Evolutionary conservation across 2,329 filamentous ascomycete genomes (phyloP), one percentile per base, ranked within the genome.

Genomic region (Colletotrichum sansevieriae): DNA sequence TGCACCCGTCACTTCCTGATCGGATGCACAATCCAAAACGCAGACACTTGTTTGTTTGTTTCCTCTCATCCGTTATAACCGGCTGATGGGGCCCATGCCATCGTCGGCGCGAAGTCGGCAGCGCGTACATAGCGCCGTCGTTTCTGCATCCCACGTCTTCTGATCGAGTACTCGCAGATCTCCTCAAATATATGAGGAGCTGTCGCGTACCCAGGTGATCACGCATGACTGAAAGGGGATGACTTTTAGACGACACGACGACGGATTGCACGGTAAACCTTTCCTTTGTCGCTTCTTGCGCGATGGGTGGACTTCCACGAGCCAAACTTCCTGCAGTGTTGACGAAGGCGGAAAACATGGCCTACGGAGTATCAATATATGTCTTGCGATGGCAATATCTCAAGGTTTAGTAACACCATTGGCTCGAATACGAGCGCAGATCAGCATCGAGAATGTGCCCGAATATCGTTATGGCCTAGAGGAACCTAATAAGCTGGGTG

Each of bases 41-140:
- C 25, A 55, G 62, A 55, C 66, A 51, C 41, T 56, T 65, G 55
- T 56, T 55, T 55, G 44, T 29, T 39, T 61, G 66, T 65, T 66
- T 69, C 46, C 43, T 35, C 35, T 56, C 41, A 29, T 25, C 66
- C 62, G 43, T 47, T 25, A 15, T 22, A 55, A 22, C 56, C 62
- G 43, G 35, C 39, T 46, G 22, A 20, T 3, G 55, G 18, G n/a
- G 22, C 15, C 13, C 22, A 37, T n/a, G 25, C 10, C 29, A 29
- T n/a, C 25, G 44, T 51, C 46, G 57, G 46, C 20, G 44, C 44
- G 25, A 59, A 37, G 18, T 60, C 57, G 57, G 57, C 57, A 51
- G 20, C 20, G 44, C 46, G 5, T 60, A 49, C 57, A 60, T 35
- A 51, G 13, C 20, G 25, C 44, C 20, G 33, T 44, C 29, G 11